Evolutionary conservation across 768 basidiomycete genomes (phyloP).

Genomic region (Suillus sp.): DNA sequence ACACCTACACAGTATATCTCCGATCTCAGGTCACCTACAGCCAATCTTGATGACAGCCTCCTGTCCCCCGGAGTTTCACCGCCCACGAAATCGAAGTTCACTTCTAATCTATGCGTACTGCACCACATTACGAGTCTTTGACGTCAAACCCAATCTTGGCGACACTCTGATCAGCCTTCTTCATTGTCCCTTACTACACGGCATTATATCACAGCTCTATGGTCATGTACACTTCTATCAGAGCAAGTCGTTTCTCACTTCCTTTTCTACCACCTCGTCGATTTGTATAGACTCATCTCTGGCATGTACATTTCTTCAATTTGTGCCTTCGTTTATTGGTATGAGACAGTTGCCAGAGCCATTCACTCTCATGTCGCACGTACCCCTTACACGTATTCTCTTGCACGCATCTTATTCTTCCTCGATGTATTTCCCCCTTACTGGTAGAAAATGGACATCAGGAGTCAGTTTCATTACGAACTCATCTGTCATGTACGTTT

Average conservation of each 20-base stretch:
- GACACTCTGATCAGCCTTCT: not conserved
- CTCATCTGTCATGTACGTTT: not conserved
- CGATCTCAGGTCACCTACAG: not conserved
- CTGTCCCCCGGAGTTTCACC: not conserved
- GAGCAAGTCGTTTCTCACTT: not conserved
- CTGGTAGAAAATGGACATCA: not conserved
- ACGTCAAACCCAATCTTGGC: not conserved
- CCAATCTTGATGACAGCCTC: not conserved
- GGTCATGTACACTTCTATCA: not conserved
- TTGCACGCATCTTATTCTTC: not conserved
- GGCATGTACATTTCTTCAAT: not conserved
- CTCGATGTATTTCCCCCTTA: not conserved
- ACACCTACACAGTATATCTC: not conserved
- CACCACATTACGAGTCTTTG: not conserved
- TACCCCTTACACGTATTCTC: not conserved
- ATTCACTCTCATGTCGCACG: not conserved
- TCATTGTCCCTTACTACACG: not conserved
- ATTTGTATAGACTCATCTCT: not conserved
- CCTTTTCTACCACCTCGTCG: not conserved
- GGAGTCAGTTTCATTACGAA: not conserved
- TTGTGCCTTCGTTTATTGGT: not conserved
- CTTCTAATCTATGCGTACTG: not conserved
- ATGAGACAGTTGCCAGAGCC: not conserved
- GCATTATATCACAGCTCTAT: not conserved
- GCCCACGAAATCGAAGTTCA: not conserved